These are phyloP conservation scores for Phaeodactylum tricornutum DNA, from an alignment of 108 stramenopile species.

Conservation along the genomic window DNA sequence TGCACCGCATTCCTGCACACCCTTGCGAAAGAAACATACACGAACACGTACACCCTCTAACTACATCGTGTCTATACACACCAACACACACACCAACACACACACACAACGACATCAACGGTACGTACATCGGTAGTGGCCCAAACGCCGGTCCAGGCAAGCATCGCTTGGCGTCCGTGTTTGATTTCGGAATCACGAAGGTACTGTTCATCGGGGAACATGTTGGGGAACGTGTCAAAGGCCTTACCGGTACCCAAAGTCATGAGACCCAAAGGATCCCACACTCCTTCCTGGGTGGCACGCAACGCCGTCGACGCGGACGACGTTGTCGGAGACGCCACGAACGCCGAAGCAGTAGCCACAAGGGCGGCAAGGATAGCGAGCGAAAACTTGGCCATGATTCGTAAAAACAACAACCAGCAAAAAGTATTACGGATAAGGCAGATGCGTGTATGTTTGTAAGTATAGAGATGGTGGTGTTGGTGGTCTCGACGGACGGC, in stretches of 20 bases:
- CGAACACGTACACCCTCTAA: too few relatives aligned
- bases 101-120: too few relatives aligned
- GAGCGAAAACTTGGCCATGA: slow-evolving; percentile 36
- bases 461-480: too few relatives aligned
- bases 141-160: slow-evolving; percentile 87
- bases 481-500: too few relatives aligned
- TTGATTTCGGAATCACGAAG: slow-evolving; percentile 89
- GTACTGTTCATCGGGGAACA: slow-evolving; percentile 84
- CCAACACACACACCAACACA: too few relatives aligned
- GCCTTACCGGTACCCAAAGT: slow-evolving; percentile 39
- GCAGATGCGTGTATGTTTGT: too few relatives aligned
- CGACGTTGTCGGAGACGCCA: slow-evolving; percentile 10
- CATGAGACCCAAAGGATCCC: slow-evolving; percentile 47
- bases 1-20: too few relatives aligned
- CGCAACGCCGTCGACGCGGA: slow-evolving; percentile 17
- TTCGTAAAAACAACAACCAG: too few relatives aligned
- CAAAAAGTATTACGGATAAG: too few relatives aligned
- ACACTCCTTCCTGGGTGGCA: slow-evolving; percentile 29
- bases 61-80: too few relatives aligned
- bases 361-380: slow-evolving; percentile 32
- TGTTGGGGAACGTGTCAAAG: slow-evolving; percentile 81
- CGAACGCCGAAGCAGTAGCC: slow-evolving; percentile 40
- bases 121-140: slow-evolving; percentile 48
- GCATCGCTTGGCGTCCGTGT: slow-evolving; percentile 86
- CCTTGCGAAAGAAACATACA: too few relatives aligned